These are phyloP conservation scores for Aspergillus conjunctus DNA, from an alignment of 495 filamentous ascomycete species.

Conservation along the genomic window DNA sequence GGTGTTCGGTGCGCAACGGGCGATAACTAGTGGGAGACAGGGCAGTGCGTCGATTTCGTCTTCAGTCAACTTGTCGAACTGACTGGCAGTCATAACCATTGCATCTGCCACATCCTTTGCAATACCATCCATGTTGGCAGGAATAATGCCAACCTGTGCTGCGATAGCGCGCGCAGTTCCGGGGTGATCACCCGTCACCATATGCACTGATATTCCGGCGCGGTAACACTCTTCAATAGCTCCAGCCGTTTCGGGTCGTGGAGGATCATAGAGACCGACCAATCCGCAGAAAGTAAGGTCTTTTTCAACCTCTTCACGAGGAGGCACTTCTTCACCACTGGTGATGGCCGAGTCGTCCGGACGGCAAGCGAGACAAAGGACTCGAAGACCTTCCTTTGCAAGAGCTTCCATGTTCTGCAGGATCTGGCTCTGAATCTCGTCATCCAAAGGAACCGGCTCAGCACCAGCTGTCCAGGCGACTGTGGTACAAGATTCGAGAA, in stretches of 20 bases:
- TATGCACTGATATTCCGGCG: slow-evolving; percentile 74
- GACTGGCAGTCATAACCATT: slow-evolving; percentile 69
- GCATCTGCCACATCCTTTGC: slow-evolving; percentile 58
- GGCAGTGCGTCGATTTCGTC: slow-evolving; percentile 67
- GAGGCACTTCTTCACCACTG: slow-evolving; percentile 42
- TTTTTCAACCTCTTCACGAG: slow-evolving; percentile 60
- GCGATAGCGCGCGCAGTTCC: slow-evolving; percentile 69
- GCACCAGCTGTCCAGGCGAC: slow-evolving; percentile 47
- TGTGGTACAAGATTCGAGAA: slow-evolving; percentile 67
- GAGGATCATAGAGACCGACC: slow-evolving; percentile 74
- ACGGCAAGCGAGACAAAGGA: slow-evolving; percentile 61
- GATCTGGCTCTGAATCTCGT: slow-evolving; percentile 50
- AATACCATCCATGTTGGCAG: slow-evolving; percentile 50
- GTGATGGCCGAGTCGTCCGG: slow-evolving; percentile 31
- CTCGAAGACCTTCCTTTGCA: slow-evolving; percentile 65
- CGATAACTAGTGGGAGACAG: slow-evolving; percentile 67
- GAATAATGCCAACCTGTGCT: slow-evolving; percentile 67
- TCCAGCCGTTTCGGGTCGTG: slow-evolving; percentile 53
- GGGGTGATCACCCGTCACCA: slow-evolving; percentile 72
- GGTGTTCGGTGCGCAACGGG: slow-evolving; percentile 69
- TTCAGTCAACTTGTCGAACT: slow-evolving; percentile 66
- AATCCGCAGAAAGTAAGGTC: slow-evolving; percentile 65
- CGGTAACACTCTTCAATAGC: slow-evolving; percentile 63
- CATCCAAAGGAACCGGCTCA: slow-evolving; percentile 41
- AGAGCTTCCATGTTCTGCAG: slow-evolving; percentile 66